These are phyloP conservation scores for Aspergillus ostianus DNA, from an alignment of 495 filamentous ascomycete species.

Conservation along the genomic window DNA sequence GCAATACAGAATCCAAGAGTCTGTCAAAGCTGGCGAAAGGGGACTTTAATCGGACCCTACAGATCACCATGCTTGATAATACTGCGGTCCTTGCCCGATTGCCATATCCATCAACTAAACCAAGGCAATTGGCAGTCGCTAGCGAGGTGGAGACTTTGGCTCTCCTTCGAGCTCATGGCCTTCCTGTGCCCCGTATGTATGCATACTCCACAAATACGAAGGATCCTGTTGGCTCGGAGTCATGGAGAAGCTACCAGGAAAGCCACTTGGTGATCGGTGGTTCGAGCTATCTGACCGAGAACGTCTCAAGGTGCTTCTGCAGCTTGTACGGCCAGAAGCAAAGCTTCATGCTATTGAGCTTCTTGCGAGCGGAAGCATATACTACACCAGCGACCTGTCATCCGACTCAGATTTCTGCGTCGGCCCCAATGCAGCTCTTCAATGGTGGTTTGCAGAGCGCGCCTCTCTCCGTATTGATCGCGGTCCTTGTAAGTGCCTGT, in stretches of 20 bases:
- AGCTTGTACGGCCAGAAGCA: constrained; percentile 23
- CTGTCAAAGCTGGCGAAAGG: constrained; percentile 15
- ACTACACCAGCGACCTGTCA: constrained; percentile 14
- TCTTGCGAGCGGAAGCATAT: constrained; percentile 22
- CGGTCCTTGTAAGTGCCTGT: constrained; percentile 13
- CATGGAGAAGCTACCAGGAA: constrained; percentile 27
- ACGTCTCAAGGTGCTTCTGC: constrained; percentile 18
- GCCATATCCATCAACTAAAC: constrained; percentile 15
- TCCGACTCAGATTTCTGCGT: constrained; percentile 11
- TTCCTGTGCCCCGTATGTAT: constrained; percentile 23
- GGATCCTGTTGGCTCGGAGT: constrained; percentile 28
- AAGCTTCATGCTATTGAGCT: constrained; percentile 19
- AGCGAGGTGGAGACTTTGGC: constrained; percentile 14
- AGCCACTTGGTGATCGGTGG: constrained; percentile 20
- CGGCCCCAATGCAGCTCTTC: constrained; percentile 9
- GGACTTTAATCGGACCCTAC: constrained; percentile 14
- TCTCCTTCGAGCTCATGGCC: constrained; percentile 10
- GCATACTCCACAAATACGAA: constrained; percentile 22
- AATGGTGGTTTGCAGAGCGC: constrained; percentile 10
- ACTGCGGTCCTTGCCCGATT: constrained; percentile 11
- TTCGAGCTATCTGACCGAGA: constrained; percentile 15
- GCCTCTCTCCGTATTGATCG: constrained; percentile 7
- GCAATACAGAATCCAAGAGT: constrained; percentile 6
- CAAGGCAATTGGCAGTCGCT: constrained; percentile 8
- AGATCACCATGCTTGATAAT: constrained; percentile 13